Percentiles rank a stretch among this genome's conserved stretches.
Evolutionary conservation across 2,329 filamentous ascomycete species (phyloP).

Genomic region (Venturia pyrina): DNA sequence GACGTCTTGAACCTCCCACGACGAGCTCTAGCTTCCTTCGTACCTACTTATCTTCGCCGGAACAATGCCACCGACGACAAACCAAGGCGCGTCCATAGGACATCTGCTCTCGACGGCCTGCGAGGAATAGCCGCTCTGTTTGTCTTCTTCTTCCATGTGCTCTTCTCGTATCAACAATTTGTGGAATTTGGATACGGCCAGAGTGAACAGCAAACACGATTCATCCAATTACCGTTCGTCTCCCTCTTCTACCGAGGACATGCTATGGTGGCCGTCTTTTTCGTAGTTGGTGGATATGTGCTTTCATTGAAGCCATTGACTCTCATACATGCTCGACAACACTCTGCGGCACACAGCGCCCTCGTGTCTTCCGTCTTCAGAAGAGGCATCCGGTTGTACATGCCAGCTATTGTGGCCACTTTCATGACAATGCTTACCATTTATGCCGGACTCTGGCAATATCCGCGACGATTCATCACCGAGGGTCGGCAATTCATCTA

Average conservation of each 20-base stretch:
- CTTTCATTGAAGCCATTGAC: constrained; percentile 35
- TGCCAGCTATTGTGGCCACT: constrained; percentile 16
- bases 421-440: constrained; percentile 15
- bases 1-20: not conserved
- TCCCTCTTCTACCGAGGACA: constrained; percentile 46
- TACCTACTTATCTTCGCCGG: not conserved
- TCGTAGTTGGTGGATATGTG: constrained; percentile 53
- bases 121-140: constrained; percentile 46
- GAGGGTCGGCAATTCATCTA: constrained; percentile 7
- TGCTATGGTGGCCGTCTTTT: constrained; percentile 51
- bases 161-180: constrained; percentile 33
- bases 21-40: not conserved
- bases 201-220: constrained; percentile 22
- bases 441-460: constrained; percentile 11
- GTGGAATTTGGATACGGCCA: constrained; percentile 33
- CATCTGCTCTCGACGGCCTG: constrained; percentile 41
- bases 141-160: constrained; percentile 49
- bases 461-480: constrained; percentile 12
- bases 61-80: not conserved
- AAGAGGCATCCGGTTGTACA: constrained; percentile 16
- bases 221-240: constrained; percentile 45
- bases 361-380: constrained; percentile 17
- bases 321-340: constrained; percentile 17
- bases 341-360: constrained; percentile 20
- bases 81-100: not conserved